Conservation (phyloP, 1,139 yeast genomes). For the Lodderomyces margitis region DNA sequence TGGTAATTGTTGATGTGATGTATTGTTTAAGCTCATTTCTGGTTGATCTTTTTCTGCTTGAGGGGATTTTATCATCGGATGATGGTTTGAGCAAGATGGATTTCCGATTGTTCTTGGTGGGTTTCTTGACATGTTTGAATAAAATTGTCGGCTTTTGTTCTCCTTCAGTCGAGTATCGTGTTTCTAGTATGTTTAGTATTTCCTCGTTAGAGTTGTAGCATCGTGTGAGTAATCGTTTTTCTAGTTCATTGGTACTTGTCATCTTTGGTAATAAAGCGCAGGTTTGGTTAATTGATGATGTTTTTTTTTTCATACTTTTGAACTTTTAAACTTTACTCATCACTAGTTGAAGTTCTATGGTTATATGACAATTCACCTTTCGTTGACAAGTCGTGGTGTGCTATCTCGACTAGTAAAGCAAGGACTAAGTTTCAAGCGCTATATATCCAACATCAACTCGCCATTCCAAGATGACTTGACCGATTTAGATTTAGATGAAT, state of each 20-base stretch:
- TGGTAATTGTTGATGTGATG: slow-evolving; percentile 32
- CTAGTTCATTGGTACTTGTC: slow-evolving; percentile 32
- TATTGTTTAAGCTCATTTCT: slow-evolving; percentile 47
- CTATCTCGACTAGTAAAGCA: neutral
- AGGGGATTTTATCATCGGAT: slow-evolving; percentile 9
- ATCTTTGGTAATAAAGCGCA: neutral
- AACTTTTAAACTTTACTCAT: neutral
- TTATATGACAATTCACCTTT: neutral
- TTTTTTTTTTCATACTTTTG: neutral
- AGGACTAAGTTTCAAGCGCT: neutral
- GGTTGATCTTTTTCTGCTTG: slow-evolving; percentile 29
- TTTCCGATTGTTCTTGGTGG: slow-evolving; percentile 15
- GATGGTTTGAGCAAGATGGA: slow-evolving; percentile 17
- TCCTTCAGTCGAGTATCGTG: slow-evolving; percentile 57
- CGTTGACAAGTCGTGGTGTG: neutral
- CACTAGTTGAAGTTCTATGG: slow-evolving; percentile 1
- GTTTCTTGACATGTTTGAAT: slow-evolving; percentile 19
- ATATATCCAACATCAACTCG: slow-evolving; percentile 19
- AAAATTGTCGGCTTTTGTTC: slow-evolving; percentile 58
- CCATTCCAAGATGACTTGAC: slow-evolving; percentile 45
- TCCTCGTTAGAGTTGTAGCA: slow-evolving; percentile 41
- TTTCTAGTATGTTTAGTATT: slow-evolving; percentile 50
- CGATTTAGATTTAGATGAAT: slow-evolving; percentile 33
- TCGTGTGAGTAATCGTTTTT: slow-evolving; percentile 50
- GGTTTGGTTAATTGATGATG: neutral